These are phyloP conservation scores for Biscogniauxia sp. DNA, from an alignment of 2,329 filamentous ascomycete species.

Conservation along the genomic window DNA sequence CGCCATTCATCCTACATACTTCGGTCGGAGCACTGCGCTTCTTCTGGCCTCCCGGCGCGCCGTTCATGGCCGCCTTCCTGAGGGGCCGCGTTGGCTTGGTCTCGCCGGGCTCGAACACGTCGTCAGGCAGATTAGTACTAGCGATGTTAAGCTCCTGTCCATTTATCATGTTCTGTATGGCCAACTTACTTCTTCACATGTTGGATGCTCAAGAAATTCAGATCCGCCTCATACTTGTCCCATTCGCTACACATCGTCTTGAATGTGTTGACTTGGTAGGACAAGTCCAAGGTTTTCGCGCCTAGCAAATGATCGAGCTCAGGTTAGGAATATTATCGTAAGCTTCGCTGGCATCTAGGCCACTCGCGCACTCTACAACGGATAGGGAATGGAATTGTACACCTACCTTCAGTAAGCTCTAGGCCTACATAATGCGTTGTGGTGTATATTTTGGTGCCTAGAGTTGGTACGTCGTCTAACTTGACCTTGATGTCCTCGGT, in stretches of 20 bases:
- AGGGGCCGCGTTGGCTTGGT: conserved; percentile 58
- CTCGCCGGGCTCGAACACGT: conserved; percentile 84
- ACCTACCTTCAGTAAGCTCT: conserved; percentile 71
- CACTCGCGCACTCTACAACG: neutral
- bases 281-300: conserved; percentile 71
- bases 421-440: conserved; percentile 94
- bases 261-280: conserved; percentile 81
- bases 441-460: conserved; percentile 64
- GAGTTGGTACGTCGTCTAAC: conserved; percentile 23
- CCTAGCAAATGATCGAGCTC: conserved; percentile 44
- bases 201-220: conserved; percentile 76
- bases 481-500: conserved; percentile 26
- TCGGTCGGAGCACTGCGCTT: conserved; percentile 46
- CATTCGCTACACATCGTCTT: conserved; percentile 76
- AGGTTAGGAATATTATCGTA: conserved; percentile 22
- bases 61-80: conserved; percentile 45
- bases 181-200: conserved; percentile 77
- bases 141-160: conserved; percentile 20
- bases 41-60: conserved; percentile 35
- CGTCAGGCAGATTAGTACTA: conserved; percentile 83
- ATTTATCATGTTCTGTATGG: conserved; percentile 2
- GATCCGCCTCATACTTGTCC: conserved; percentile 70
- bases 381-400: conserved; percentile 2
- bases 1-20: conserved; percentile 32
- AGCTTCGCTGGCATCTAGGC: conserved; percentile 17